Percentiles rank a stretch among this genome's conserved stretches.
These are phyloP conservation scores for Phaseolus coccineus DNA, from an alignment of 331 rosid genomes.

Conservation along the genomic window DNA sequence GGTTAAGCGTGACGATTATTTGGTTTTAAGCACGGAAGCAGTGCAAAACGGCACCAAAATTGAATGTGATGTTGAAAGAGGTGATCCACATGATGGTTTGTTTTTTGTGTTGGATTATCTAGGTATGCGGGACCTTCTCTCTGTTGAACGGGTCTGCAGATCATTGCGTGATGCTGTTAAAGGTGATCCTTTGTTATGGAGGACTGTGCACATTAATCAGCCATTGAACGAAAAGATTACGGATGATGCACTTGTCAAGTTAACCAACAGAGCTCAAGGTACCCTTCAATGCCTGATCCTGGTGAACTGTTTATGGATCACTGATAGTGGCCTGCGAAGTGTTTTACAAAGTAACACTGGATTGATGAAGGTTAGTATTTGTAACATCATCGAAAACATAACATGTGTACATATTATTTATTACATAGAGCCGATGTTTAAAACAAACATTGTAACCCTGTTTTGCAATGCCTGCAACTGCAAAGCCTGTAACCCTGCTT, in stretches of 20 bases:
- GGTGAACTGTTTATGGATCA: slow-evolving; percentile 55
- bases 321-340: slow-evolving; percentile 58
- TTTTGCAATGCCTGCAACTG: too few species aligned
- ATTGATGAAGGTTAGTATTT: slow-evolving; percentile 61
- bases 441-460: too few species aligned
- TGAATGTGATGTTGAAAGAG: slow-evolving; percentile 42
- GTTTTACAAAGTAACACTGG: slow-evolving; percentile 64
- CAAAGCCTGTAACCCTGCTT: too few species aligned
- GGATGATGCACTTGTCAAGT: slow-evolving; percentile 58
- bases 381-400: slow-evolving; percentile 4
- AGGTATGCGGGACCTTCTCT: slow-evolving; percentile 71
- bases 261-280: slow-evolving; percentile 76
- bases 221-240: slow-evolving; percentile 55
- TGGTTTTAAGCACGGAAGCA: slow-evolving; percentile 36
- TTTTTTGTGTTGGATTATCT: slow-evolving; percentile 63
- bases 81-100: slow-evolving; percentile 67
- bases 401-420: not conserved
- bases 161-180: slow-evolving; percentile 55
- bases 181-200: slow-evolving; percentile 71
- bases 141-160: slow-evolving; percentile 65
- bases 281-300: slow-evolving; percentile 63
- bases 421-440: not conserved
- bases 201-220: slow-evolving; percentile 56
- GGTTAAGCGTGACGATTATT: slow-evolving; percentile 19
- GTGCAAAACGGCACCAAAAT: slow-evolving; percentile 32